Base-by-base conservation (phyloP, 805 yeast species). In the Kodamaea nitidulidarum region DNA sequence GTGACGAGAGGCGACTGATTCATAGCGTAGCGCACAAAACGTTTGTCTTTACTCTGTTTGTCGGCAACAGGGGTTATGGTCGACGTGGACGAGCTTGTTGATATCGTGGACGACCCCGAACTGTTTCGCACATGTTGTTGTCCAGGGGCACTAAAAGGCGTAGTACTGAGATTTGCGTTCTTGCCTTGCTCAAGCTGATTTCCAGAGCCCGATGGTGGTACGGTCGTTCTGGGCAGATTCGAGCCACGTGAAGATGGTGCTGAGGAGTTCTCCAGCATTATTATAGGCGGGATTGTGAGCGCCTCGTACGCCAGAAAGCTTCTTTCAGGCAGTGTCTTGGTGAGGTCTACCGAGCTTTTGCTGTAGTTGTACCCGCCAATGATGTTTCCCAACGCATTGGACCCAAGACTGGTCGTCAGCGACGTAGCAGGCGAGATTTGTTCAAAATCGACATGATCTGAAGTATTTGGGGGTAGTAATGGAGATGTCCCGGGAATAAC, bases 11-110 rank as follows among this genome's bases (percentile, higher is more conserved):
- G 39, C 7, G 61, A 47, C 39, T 58, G 69, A 31, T 56, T 63
- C 70, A 67, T 67, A 16, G 69, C 72, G 47, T 68, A 68, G 26
- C 70, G 49, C 17, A 65, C 64, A 47, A 67, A 68, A 31, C 74
- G 47, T 49, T 63, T 64, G 43, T 63, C 68, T 45, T 61, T 65
- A 40, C 58, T 61, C 16, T 52, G 50, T 24, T 51, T 54, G 27
- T 58, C 55, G 12, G 53, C 38, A 5, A 59, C 40, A 7, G 52
- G 50, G 2, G 62, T 58, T 18, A 60, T 40, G 1, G 68, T 58
- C 1, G 70, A 58, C 2, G 58, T 47, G 3, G 58, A 43, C 1
- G 70, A 62, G 1, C 56, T 44, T 38, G 48, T 54, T 4, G 71
- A 65, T 3, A 57, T 49, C 4, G 55, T 55, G 1, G 69, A 63